These are phyloP conservation scores for Solanum piurae DNA, from an alignment of 257 asterid genomes.

Conservation along the genomic window DNA sequence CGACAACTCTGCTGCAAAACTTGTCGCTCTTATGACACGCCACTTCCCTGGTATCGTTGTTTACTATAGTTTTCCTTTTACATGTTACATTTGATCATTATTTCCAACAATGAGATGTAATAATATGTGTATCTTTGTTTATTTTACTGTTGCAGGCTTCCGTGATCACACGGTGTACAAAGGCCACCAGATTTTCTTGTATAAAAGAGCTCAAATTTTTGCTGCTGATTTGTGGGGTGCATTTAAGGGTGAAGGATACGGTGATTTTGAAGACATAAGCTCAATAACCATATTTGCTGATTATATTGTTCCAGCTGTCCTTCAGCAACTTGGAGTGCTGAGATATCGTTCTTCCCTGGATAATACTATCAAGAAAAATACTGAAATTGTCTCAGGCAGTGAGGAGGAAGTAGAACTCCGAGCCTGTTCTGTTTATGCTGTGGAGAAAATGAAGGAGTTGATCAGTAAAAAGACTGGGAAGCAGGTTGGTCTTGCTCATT, in stretches of 20 bases:
- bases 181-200: conserved; percentile 92
- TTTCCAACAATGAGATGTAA: neutral
- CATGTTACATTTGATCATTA: neutral
- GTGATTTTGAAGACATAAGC: conserved; percentile 66
- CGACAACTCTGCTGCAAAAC: conserved; percentile 76
- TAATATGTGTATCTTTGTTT: neutral
- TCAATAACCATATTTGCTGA: conserved; percentile 93
- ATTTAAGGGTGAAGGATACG: conserved; percentile 82
- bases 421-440: conserved; percentile 89
- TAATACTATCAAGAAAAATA: conserved; percentile 29
- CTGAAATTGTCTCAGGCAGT: conserved; percentile 69
- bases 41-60: conserved; percentile 73
- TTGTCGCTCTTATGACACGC: conserved; percentile 67
- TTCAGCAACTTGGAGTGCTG: conserved; percentile 81
- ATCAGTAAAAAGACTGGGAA: conserved; percentile 55
- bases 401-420: conserved; percentile 96
- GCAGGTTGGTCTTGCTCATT: conserved; percentile 37
- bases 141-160: conserved; percentile 45
- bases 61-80: neutral
- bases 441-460: conserved; percentile 74
- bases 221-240: conserved; percentile 98
- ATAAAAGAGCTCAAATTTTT: conserved; percentile 97
- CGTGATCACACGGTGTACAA: conserved; percentile 90
- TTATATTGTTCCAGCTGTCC: conserved; percentile 94
- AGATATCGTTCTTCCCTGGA: conserved; percentile 52